Base-by-base conservation (phyloP, 371 early-diverging fungal species). In the Nosema granulosis region DNA sequence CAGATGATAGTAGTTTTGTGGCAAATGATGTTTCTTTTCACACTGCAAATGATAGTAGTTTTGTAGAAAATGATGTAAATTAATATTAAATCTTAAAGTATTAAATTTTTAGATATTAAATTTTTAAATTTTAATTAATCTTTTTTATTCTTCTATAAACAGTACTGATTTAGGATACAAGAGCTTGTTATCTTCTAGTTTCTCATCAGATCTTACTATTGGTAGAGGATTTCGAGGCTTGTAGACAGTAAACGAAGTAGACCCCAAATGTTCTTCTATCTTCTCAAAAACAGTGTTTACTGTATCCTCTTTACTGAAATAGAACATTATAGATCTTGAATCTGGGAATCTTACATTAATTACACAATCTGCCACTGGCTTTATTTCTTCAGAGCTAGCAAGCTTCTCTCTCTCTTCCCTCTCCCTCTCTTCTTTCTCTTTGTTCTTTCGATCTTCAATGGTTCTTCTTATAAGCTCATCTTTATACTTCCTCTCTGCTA, bases 61-160 rank as follows among this genome's bases (percentile, higher is more conserved):
- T n/a, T n/a, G n/a, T n/a, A n/a, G n/a, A n/a, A n/a, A n/a, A n/a
- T n/a, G n/a, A n/a, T n/a, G n/a, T n/a, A n/a, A n/a, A n/a, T n/a
- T n/a, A n/a, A n/a, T n/a, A n/a, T n/a, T n/a, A n/a, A n/a, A n/a
- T n/a, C n/a, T n/a, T n/a, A n/a, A n/a, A n/a, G n/a, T n/a, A n/a
- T n/a, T n/a, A n/a, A n/a, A n/a, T n/a, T n/a, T n/a, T n/a, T n/a
- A n/a, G n/a, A n/a, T n/a, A n/a, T n/a, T n/a, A n/a, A n/a, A n/a
- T n/a, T n/a, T n/a, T n/a, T n/a, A n/a, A n/a, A n/a, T n/a, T n/a
- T n/a, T n/a, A n/a, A n/a, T n/a, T n/a, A n/a, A n/a, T n/a, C n/a
- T n/a, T n/a, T n/a, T 67, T 67, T 67, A 67, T 72, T 72, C 52
- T 37, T 72, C 73, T 49, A 72, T 61, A 50, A 56, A 72, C 22